Evolutionary conservation across 352 stramenopile species (phyloP), one percentile per base, ranked within the genome.

Genomic region (Phytophthora tentaculata): DNA sequence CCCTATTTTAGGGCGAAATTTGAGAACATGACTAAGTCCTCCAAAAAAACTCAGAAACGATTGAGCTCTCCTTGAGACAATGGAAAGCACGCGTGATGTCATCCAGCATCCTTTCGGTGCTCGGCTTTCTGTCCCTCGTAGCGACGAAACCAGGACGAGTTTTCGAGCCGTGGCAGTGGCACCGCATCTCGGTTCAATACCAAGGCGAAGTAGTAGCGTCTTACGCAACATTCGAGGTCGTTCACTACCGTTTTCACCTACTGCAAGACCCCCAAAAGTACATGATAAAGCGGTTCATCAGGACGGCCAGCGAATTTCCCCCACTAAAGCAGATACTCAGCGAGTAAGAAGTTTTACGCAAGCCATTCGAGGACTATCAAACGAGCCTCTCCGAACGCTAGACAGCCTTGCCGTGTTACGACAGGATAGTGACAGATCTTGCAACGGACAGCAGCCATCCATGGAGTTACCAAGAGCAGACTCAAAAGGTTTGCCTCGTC

Each of bases 191-290:
- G 45, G 32, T 23, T 17, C 20, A 8, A 22, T 52, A 4, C 59
- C 47, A 5, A 63, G 56, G 24, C 24, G 65, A 68, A 37, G 59
- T 24, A 73, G 59, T 24, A 73, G 65, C 29, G 65, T 73, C 2
- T 23, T 73, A 20, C 65, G 59, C 35, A 73, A 73, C 22, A 57
- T 73, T 29, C 44, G 61, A 16, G 59, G 59, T 19, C 65, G 37
- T 9, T 23, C 39, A 2, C 8, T 62, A 3, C 56, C 52, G 43
- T 58, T 44, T 54, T 24, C 16, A 3, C 12, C 44, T 23, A 14
- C 5, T 13, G 16, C 26, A 16, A 16, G 14, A 39, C 32, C 24
- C 16, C 26, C 53, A 43, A 53, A 17, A n/a, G 22, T 56, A 12
- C 13, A 29, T 9, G 19, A 65, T 22, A 22, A 52, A 44, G 22